Conservation (phyloP, 768 basidiomycete genomes). For the Lactarius psammicola region DNA sequence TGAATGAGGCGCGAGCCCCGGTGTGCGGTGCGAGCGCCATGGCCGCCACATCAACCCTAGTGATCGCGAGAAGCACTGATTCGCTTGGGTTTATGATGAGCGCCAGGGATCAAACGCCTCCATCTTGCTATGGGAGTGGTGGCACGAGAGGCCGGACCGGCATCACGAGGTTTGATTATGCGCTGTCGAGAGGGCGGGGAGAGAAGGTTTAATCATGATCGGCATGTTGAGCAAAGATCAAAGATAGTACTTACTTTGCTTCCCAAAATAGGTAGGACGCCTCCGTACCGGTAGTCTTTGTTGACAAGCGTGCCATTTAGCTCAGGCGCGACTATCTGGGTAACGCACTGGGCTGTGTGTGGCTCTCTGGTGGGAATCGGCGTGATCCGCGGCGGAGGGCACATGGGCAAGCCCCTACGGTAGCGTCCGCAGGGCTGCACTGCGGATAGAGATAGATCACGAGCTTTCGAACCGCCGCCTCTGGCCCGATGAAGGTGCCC, state of each 20-base stretch:
- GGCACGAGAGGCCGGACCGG: not conserved
- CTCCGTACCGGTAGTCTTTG: slow-evolving; percentile 6
- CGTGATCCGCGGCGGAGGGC: not conserved
- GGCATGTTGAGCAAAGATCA: not conserved
- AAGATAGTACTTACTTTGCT: slow-evolving; percentile 1
- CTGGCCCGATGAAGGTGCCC: not conserved
- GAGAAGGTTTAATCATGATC: not conserved
- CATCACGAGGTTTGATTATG: not conserved
- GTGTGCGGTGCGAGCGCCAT: slow-evolving; percentile 40
- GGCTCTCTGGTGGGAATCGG: not conserved
- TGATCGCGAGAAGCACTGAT: slow-evolving; percentile 33
- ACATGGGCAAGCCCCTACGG: slow-evolving; percentile 36
- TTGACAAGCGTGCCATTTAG: slow-evolving; percentile 12
- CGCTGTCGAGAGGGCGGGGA: slow-evolving; percentile 7
- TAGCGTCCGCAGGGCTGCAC: slow-evolving; percentile 20
- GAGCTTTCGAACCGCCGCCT: not conserved
- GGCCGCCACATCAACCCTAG: too few relatives aligned
- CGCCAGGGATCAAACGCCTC: slow-evolving; percentile 17
- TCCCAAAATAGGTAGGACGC: slow-evolving; percentile 17
- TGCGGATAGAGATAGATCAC: not conserved
- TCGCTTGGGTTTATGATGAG: slow-evolving; percentile 3
- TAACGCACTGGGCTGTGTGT: not conserved
- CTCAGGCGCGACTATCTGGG: not conserved
- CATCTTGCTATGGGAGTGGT: not conserved
- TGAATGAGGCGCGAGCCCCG: slow-evolving; percentile 44